phyloP scores from a whole-genome alignment of 257 asterid genomes.

The Perilla frutescens region DNA sequence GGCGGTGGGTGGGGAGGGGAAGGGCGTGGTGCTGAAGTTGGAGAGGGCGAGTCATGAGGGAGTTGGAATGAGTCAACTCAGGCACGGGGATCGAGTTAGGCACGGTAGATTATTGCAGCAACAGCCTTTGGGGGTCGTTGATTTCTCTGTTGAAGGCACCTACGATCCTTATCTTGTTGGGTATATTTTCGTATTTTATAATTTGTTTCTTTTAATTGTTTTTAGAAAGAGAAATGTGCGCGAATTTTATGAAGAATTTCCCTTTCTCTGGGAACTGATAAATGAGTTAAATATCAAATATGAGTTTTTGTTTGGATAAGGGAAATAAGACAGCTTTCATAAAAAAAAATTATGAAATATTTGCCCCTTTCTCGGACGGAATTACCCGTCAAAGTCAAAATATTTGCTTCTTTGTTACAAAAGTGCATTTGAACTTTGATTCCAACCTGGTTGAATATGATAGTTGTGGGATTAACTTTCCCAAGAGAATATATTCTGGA shows the following conservation, averaged over 20 bases:
- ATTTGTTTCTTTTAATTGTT: neutral
- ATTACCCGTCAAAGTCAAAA: conserved; percentile 31
- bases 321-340: neutral
- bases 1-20: conserved; percentile 50
- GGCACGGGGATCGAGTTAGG: conserved; percentile 65
- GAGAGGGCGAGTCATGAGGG: conserved; percentile 79
- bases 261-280: conserved; percentile 24
- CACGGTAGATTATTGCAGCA: conserved; percentile 82
- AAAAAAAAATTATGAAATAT: neutral
- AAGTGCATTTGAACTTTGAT: conserved; percentile 30
- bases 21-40: conserved; percentile 53
- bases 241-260: neutral
- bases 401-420: conserved; percentile 36
- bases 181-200: conserved; percentile 42
- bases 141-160: conserved; percentile 85
- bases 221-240: neutral
- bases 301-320: conserved; percentile 1
- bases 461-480: conserved; percentile 32
- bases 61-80: conserved; percentile 66
- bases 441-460: conserved; percentile 26
- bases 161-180: conserved; percentile 93
- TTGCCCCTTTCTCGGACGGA: conserved; percentile 15
- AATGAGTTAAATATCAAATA: conserved; percentile 8
- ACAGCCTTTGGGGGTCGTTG: conserved; percentile 61
- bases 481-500: conserved; percentile 35